Percentiles rank a stretch among this genome's conserved stretches.
phyloP scores from a whole-genome alignment of 768 basidiomycete genomes.

The Mycena rebaudengoi region DNA sequence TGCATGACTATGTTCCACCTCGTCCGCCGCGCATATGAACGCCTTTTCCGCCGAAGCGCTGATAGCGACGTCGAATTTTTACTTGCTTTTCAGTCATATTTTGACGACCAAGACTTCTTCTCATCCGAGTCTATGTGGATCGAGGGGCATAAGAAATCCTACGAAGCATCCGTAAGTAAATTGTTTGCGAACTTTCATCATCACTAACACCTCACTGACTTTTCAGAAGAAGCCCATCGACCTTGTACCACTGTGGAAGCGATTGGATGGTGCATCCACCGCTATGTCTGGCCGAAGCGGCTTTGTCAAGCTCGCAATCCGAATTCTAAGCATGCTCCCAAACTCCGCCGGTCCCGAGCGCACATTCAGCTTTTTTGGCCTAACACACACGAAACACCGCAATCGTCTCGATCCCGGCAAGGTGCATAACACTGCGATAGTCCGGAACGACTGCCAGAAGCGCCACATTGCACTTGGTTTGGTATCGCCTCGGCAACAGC shows the following conservation, averaged over 20 bases:
- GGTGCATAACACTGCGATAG: constrained; percentile 25
- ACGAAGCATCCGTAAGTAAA: constrained; percentile 18
- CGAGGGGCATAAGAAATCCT: constrained; percentile 2
- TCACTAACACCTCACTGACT: neutral
- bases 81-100: constrained; percentile 17
- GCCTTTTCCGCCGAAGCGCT: constrained; percentile 13
- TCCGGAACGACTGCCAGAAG: neutral
- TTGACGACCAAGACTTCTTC: constrained; percentile 6
- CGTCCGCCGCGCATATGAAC: constrained; percentile 12
- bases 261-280: neutral
- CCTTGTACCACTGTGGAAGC: constrained; percentile 1
- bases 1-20: constrained; percentile 10
- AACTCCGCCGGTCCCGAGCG: constrained; percentile 41
- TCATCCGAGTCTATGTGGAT: constrained; percentile 16
- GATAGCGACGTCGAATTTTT: constrained; percentile 5
- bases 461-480: neutral
- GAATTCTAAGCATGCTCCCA: constrained; percentile 32
- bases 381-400: constrained; percentile 36
- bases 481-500: neutral
- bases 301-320: constrained; percentile 34
- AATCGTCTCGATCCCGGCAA: constrained; percentile 29
- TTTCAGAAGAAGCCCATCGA: constrained; percentile 12
- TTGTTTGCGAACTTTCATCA: neutral
- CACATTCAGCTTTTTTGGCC: constrained; percentile 36
- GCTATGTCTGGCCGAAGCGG: constrained; percentile 13